These are phyloP conservation scores for Glutinoglossum americanum DNA, from an alignment of 495 filamentous ascomycete species.

Conservation along the genomic window DNA sequence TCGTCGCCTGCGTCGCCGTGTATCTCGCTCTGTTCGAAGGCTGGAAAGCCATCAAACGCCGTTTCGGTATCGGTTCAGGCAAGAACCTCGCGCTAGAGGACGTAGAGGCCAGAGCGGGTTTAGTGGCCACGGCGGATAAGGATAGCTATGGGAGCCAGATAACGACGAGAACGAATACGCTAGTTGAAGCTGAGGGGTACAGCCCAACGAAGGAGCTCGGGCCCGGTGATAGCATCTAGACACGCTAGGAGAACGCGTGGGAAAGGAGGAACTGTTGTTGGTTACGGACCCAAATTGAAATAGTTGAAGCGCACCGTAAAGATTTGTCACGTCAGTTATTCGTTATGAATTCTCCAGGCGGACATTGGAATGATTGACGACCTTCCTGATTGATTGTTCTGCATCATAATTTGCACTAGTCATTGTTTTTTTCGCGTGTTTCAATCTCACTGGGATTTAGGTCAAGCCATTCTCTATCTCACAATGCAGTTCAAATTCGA, in stretches of 20 bases:
- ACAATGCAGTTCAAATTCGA: not conserved
- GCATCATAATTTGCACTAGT: too few relatives aligned
- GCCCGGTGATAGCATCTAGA: not conserved
- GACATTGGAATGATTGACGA: not conserved
- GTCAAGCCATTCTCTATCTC: not conserved
- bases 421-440: too few relatives aligned
- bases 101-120: not conserved
- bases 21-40: constrained; percentile 40
- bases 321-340: not conserved
- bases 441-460: too few relatives aligned
- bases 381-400: not conserved
- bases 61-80: not conserved
- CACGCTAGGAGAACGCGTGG: not conserved
- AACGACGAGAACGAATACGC: not conserved
- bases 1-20: constrained; percentile 30
- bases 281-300: not conserved
- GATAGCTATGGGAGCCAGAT: not conserved
- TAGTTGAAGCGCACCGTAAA: not conserved
- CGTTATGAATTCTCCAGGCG: not conserved
- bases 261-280: not conserved
- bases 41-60: constrained; percentile 47
- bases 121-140: not conserved
- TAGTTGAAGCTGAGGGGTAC: not conserved
- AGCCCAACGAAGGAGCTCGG: not conserved
- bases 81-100: not conserved